Base-by-base conservation (phyloP, 1,284 basidiomycete genomes). In the Sanghuangporus baumii region DNA sequence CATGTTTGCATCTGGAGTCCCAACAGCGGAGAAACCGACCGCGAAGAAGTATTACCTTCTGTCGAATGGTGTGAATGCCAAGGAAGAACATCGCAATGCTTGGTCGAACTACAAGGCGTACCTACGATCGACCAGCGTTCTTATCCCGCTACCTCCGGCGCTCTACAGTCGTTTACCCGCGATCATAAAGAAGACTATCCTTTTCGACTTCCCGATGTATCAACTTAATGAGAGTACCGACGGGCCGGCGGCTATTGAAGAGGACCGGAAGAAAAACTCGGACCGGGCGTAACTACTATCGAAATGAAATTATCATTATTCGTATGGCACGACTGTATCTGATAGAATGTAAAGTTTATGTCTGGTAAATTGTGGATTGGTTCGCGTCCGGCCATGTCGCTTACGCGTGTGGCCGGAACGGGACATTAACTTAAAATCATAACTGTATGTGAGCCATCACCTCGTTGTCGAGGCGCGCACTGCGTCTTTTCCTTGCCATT, bases 21-120 rank as follows among this genome's bases (percentile, higher is more conserved):
- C 89, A 0, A 85, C 85, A 0, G 86, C 87, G 1, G 88, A 91
- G 71, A 90, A 89, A 71, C 87, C 88, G 0, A 79, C 82, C 20
- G 87, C 87, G 4, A 81, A 84, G 69, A 82, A 80, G 67, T 88
- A 83, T 70, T 89, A 82, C 72, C 74, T 88, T 56, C 77, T 86
- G 71, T 80, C 81, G 18, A 75, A 84, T 67, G 78, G 77, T 1
- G 73, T 76, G 14, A 66, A 76, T 36, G 73, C 76, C 16, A 71
- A 68, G 52, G 68, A 57, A 59, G 62, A 66, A 65, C 66, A 74
- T 66, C 66, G 64, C 6, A 70, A 72, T 56, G 78, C 81, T 3
- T 89, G 87, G 86, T 67, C 69, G 18, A 75, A 79, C 48, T 89
- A 88, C 71, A 78, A 84, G 70, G 69, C 69, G 8, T 87, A 87